Percentiles rank a stretch among this genome's conserved stretches.
Evolutionary conservation across 1,284 basidiomycete genomes (phyloP).

Genomic region (Papiliotrema fonsecae): DNA sequence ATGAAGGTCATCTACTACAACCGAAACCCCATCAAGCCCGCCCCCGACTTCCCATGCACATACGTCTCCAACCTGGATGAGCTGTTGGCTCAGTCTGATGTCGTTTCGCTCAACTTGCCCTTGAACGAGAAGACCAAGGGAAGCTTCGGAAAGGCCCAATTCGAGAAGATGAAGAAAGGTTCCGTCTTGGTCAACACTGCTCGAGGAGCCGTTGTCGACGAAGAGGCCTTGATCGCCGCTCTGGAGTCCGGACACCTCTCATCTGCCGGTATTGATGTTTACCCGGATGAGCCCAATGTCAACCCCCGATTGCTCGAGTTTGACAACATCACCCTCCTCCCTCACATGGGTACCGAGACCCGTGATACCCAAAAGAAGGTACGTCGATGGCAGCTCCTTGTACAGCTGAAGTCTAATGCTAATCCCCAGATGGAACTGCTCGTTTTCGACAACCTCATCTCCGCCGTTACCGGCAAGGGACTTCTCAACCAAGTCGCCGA

Average conservation of each 20-base stretch:
- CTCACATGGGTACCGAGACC: constrained; percentile 86
- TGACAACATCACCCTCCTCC: constrained; percentile 74
- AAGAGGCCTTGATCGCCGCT: constrained; percentile 71
- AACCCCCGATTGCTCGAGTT: constrained; percentile 74
- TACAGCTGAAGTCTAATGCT: constrained; percentile 5
- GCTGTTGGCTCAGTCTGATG: constrained; percentile 70
- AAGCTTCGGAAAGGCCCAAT: constrained; percentile 71
- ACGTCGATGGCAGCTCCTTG: constrained; percentile 24
- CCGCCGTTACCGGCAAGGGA: constrained; percentile 40
- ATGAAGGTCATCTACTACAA: constrained; percentile 83
- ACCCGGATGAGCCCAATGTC: constrained; percentile 78
- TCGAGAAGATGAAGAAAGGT: constrained; percentile 72
- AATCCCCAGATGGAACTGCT: constrained; percentile 36
- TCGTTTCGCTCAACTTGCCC: constrained; percentile 57
- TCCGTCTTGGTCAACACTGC: constrained; percentile 84
- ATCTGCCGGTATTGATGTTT: constrained; percentile 84
- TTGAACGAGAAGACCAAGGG: constrained; percentile 66
- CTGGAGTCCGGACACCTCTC: constrained; percentile 75
- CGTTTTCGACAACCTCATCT: constrained; percentile 42
- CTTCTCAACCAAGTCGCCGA: constrained; percentile 45
- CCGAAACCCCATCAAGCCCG: constrained; percentile 55
- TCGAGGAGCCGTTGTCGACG: constrained; percentile 81
- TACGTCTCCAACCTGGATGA: constrained; percentile 67
- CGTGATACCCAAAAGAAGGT: constrained; percentile 74
- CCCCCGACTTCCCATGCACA: constrained; percentile 65